These are phyloP conservation scores for Ilyonectria sp. DNA, from an alignment of 2,329 filamentous ascomycete species.

Conservation along the genomic window DNA sequence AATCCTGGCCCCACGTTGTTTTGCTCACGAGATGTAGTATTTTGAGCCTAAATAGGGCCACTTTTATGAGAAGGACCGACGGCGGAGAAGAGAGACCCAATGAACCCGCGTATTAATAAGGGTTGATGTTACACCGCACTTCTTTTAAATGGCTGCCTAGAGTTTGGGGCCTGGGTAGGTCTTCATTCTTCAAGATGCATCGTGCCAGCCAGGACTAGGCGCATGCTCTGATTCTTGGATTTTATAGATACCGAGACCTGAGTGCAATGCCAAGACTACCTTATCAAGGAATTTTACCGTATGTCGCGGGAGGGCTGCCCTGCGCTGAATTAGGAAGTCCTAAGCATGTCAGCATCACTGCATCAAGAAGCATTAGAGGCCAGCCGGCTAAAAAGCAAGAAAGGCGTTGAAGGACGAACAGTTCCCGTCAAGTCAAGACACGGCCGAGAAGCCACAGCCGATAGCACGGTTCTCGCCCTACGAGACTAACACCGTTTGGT, in stretches of 20 bases:
- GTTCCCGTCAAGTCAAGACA: background rate
- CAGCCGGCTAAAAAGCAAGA: background rate
- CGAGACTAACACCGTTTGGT: background rate
- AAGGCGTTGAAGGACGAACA: background rate
- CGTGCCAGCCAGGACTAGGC: background rate
- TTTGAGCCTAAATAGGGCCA: constrained; percentile 12
- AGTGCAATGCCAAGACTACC: background rate
- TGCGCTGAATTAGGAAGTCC: background rate
- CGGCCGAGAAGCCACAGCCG: background rate
- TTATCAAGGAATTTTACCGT: background rate
- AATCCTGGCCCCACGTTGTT: background rate
- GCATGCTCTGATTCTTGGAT: too few species aligned
- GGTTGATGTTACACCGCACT: background rate
- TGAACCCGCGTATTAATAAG: background rate
- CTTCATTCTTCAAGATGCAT: background rate
- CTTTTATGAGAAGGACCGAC: constrained; percentile 21
- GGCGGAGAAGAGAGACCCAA: background rate
- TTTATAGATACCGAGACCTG: too few species aligned
- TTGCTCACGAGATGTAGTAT: constrained; percentile 17
- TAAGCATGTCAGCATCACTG: too few species aligned
- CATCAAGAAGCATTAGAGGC: background rate
- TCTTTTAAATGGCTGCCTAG: background rate
- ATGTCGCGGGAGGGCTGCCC: background rate
- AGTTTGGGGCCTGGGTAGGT: background rate
- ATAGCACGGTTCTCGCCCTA: too few species aligned